These are phyloP conservation scores for Musa schizocarpa DNA, from an alignment of 176 grass and related monocot species.

Conservation along the genomic window DNA sequence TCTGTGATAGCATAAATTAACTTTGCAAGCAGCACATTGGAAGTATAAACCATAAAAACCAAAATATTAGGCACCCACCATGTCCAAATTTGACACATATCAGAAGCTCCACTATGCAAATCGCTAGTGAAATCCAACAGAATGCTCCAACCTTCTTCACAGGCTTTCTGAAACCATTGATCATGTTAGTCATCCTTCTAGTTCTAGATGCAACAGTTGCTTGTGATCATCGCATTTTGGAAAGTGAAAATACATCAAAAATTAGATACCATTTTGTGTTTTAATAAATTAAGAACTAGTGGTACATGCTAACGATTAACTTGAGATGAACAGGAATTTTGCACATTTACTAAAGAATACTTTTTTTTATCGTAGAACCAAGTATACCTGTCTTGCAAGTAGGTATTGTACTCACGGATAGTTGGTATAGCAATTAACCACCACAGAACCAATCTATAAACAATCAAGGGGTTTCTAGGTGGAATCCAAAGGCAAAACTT, in stretches of 20 bases:
- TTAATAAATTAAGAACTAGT: background rate
- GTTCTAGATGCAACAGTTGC: too few species aligned
- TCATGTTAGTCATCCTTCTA: background rate
- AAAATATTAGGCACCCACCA: conserved; percentile 28
- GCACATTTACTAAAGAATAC: background rate
- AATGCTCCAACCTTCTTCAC: conserved; percentile 97
- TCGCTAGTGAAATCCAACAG: conserved; percentile 92
- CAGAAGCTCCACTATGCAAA: conserved; percentile 97
- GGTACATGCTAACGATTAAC: background rate
- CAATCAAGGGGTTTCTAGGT: conserved; percentile 72
- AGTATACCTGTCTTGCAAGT: conserved; percentile 86
- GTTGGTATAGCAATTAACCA: conserved; percentile 97
- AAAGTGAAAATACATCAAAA: too few species aligned
- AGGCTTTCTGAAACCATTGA: conserved; percentile 55
- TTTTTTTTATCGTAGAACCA: background rate
- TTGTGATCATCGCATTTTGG: too few species aligned
- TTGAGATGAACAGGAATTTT: background rate
- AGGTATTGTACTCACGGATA: conserved; percentile 93
- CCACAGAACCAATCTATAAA: conserved; percentile 89
- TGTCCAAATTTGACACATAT: conserved; percentile 90
- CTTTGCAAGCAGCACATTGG: background rate
- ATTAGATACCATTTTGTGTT: background rate
- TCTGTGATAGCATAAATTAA: background rate
- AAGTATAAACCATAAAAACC: background rate
- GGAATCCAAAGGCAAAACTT: conserved; percentile 98